Conservation (phyloP, 768 basidiomycete genomes). For the Amylocystis lapponica region DNA sequence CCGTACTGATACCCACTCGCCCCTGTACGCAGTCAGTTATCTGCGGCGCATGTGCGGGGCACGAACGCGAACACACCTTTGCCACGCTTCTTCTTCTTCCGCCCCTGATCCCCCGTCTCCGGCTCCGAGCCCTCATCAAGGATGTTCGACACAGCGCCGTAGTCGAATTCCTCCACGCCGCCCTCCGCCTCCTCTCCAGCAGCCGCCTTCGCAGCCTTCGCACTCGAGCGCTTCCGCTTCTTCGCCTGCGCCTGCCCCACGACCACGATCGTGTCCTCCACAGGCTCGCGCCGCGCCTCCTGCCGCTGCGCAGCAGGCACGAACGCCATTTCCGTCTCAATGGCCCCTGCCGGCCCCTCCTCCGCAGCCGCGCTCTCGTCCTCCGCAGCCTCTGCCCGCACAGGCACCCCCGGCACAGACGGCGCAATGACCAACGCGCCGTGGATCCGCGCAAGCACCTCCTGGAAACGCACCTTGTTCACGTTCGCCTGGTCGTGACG, state of each 20-base stretch:
- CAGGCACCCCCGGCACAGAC: slow-evolving; percentile 37
- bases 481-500: background rate
- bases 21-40: background rate
- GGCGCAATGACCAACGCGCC: slow-evolving; percentile 58
- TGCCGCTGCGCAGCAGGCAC: slow-evolving; percentile 61
- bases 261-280: slow-evolving; percentile 64
- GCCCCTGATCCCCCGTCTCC: slow-evolving; percentile 17
- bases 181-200: slow-evolving; percentile 7
- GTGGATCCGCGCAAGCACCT: slow-evolving; percentile 63
- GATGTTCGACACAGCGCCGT: slow-evolving; percentile 34
- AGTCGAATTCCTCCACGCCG: slow-evolving; percentile 30
- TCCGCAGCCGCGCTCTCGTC: slow-evolving; percentile 8
- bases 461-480: slow-evolving; percentile 36
- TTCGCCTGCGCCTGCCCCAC: slow-evolving; percentile 61
- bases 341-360: too few species aligned
- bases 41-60: background rate
- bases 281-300: slow-evolving; percentile 22
- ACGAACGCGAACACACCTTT: slow-evolving; percentile 7
- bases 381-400: background rate
- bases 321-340: slow-evolving; percentile 82
- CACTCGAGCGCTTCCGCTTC: slow-evolving; percentile 59
- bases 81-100: slow-evolving; percentile 43
- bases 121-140: slow-evolving; percentile 32
- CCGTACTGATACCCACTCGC: slow-evolving; percentile 19
- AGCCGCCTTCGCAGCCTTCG: slow-evolving; percentile 20